Conservation (phyloP, 805 yeast genomes). For the Lipomyces japonicus region DNA sequence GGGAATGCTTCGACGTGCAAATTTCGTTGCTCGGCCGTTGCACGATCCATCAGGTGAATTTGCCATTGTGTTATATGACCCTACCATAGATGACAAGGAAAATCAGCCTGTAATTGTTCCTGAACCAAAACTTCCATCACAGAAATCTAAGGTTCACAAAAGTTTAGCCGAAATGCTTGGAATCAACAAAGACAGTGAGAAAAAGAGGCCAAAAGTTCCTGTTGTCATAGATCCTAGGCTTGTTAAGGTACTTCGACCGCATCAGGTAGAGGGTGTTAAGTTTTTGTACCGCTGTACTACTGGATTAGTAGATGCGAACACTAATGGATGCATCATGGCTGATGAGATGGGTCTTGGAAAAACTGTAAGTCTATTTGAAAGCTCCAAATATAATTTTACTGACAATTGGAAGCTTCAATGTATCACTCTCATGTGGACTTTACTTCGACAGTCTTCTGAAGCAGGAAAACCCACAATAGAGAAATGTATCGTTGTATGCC, state of each 20-base stretch:
- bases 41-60: conserved; percentile 92
- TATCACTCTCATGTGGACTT: conserved; percentile 86
- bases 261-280: conserved; percentile 92
- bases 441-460: conserved; percentile 82
- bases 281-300: conserved; percentile 87
- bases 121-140: conserved; percentile 1
- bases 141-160: conserved; percentile 43
- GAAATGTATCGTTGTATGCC: conserved; percentile 90
- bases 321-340: conserved; percentile 96
- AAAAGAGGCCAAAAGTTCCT: conserved; percentile 78
- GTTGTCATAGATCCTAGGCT: conserved; percentile 91
- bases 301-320: conserved; percentile 60
- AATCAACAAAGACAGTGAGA: conserved; percentile 46
- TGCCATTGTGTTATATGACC: conserved; percentile 93
- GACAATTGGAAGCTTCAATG: conserved; percentile 56
- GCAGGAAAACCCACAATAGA: conserved; percentile 75
- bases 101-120: conserved; percentile 13
- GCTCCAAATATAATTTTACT: background rate
- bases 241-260: conserved; percentile 84
- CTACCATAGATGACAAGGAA: conserved; percentile 66
- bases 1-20: conserved; percentile 68
- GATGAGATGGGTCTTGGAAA: conserved; percentile 96
- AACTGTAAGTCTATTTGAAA: conserved; percentile 41
- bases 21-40: conserved; percentile 80
- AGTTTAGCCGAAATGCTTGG: conserved; percentile 80